Conservation (phyloP, 2,329 filamentous ascomycete genomes). For the Aspergillus clavatus region DNA sequence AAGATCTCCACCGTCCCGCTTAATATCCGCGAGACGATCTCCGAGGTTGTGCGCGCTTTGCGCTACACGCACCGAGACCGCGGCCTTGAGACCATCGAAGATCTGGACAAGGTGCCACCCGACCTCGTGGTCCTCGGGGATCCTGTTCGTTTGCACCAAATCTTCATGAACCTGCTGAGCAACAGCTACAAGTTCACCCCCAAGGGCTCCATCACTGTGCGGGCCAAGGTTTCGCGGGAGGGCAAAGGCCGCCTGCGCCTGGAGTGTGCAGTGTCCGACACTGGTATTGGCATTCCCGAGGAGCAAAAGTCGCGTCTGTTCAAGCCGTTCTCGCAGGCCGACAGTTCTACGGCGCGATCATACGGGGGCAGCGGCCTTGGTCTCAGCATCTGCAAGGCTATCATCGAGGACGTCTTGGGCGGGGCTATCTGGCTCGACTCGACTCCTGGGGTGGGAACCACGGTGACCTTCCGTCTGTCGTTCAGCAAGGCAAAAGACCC, state of each 20-base stretch:
- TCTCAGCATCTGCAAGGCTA: conserved; percentile 88
- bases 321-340: conserved; percentile 87
- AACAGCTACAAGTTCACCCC: conserved; percentile 95
- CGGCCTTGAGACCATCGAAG: conserved; percentile 56
- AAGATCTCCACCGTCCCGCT: conserved; percentile 80
- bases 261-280: conserved; percentile 82
- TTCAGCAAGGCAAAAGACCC: conserved; percentile 71
- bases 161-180: conserved; percentile 73
- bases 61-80: conserved; percentile 60
- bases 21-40: conserved; percentile 64
- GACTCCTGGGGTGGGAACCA: conserved; percentile 56
- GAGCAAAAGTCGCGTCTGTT: conserved; percentile 77
- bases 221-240: conserved; percentile 67
- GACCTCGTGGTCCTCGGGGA: conserved; percentile 73
- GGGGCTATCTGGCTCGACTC: conserved; percentile 80
- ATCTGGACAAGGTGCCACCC: conserved; percentile 57
- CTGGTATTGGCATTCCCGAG: conserved; percentile 82
- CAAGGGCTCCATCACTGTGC: conserved; percentile 77
- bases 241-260: conserved; percentile 65
- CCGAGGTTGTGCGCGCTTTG: conserved; percentile 59
- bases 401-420: conserved; percentile 88
- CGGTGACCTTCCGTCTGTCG: conserved; percentile 72
- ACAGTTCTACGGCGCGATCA: conserved; percentile 81
- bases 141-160: conserved; percentile 76
- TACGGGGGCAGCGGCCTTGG: conserved; percentile 90